Evolutionary conservation across 2,329 filamentous ascomycete genomes (phyloP), one percentile per base, ranked within the genome.

Genomic region (Neopestalotiopsis rosae): DNA sequence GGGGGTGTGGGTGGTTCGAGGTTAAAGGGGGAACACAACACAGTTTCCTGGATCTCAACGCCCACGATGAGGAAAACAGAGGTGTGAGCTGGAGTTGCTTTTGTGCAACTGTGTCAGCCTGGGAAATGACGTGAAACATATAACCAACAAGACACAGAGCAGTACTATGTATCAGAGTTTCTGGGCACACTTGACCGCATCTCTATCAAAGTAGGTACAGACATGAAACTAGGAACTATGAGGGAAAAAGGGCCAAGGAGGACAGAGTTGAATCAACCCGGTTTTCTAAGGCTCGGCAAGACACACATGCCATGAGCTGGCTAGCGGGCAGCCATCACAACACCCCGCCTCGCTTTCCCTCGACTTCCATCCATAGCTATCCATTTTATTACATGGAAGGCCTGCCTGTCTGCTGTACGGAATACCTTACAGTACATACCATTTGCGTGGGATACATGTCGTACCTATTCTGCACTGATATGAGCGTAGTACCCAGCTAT

Each of bases 61-160:
- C 45, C 17, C 17, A 10, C 14, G 17, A 52, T 17, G 20, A 52
- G 45, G 17, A 52, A 20, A 52, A 52, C 9, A 49, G n/a, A 49
- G 42, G 42, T 49, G 45, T 38, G 34, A 38, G 34, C 10, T 28
- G 24, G 24, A 49, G 4, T 52, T 52, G 45, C 45, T 52, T 52
- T 20, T 52, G 45, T 52, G 45, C 45, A 52, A 52, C 45, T 52
- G 45, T 52, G 45, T 52, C 45, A 52, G 45, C 9, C 45, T 52
- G 45, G 45, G 45, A 52, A 52, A 52, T 52, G 45, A 52, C n/a
- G 45, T 52, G 45, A 52, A 52, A 52, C 45, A 52, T n/a, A 52
- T 20, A 17, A n/a, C 45, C n/a, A 52, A 17, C 42, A 49, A 49
- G n/a, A 14, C 42, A 49, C n/a, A 20, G 17, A 52, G 45, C 4